Conservation (phyloP, 257 asterid genomes). For the Buddleja alternifolia region DNA sequence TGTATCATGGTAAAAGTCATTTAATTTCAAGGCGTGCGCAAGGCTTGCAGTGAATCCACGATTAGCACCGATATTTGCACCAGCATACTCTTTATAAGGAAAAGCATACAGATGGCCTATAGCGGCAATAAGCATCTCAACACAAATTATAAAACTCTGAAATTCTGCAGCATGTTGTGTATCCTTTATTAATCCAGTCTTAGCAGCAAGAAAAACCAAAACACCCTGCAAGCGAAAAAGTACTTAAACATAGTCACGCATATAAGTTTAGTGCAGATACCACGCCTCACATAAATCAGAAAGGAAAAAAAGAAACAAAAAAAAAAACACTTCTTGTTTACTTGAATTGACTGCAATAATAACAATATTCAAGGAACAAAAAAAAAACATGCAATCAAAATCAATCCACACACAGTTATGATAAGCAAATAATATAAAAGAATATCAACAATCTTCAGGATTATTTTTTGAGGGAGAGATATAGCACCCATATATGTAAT, state of each 20-base stretch:
- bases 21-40: slow-evolving; percentile 84
- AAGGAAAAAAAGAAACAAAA: background rate
- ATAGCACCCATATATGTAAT: background rate
- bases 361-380: slow-evolving; percentile 20
- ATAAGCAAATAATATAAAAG: background rate
- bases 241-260: slow-evolving; percentile 13
- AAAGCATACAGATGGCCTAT: slow-evolving; percentile 89
- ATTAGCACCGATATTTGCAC: slow-evolving; percentile 80
- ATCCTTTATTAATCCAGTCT: slow-evolving; percentile 67
- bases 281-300: background rate
- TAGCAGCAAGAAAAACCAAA: slow-evolving; percentile 94
- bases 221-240: slow-evolving; percentile 65
- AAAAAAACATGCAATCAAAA: slow-evolving; percentile 2
- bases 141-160: slow-evolving; percentile 84
- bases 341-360: slow-evolving; percentile 17
- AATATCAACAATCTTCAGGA: slow-evolving; percentile 3
- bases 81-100: slow-evolving; percentile 96
- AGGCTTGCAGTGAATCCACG: slow-evolving; percentile 80
- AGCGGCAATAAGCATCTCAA: slow-evolving; percentile 98
- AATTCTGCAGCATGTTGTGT: slow-evolving; percentile 92
- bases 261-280: slow-evolving; percentile 5
- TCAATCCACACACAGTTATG: background rate
- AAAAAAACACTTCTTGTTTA: background rate
- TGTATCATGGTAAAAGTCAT: slow-evolving; percentile 91
- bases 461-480: slow-evolving; percentile 7